Percentiles rank a stretch among this genome's conserved stretches.
These are phyloP conservation scores for Penicillium psychrosexuale DNA, from an alignment of 2,329 filamentous ascomycete genomes.

Conservation along the genomic window DNA sequence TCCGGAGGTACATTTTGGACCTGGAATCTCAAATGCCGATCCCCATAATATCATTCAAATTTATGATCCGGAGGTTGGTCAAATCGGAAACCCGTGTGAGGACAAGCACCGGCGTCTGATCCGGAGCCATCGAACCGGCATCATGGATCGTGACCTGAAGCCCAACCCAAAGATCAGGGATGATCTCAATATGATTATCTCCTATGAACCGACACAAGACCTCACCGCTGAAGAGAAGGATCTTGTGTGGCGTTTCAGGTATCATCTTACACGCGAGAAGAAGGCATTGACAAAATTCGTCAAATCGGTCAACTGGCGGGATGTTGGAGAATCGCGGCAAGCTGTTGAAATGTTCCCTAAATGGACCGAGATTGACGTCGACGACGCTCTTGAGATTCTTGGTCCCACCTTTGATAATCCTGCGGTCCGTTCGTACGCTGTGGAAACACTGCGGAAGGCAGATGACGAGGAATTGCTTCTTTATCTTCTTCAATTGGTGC, in stretches of 20 bases:
- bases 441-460: slow-evolving; percentile 84
- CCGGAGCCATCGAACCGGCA: slow-evolving; percentile 87
- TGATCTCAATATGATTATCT: slow-evolving; percentile 85
- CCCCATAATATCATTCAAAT: slow-evolving; percentile 67
- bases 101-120: slow-evolving; percentile 91
- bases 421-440: slow-evolving; percentile 86
- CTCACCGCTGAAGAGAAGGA: slow-evolving; percentile 91
- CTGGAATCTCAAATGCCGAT: slow-evolving; percentile 72
- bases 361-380: slow-evolving; percentile 96
- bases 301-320: slow-evolving; percentile 94
- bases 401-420: slow-evolving; percentile 89
- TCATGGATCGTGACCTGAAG: slow-evolving; percentile 89
- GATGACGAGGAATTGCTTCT: slow-evolving; percentile 88
- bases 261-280: slow-evolving; percentile 91
- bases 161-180: slow-evolving; percentile 95
- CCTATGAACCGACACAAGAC: slow-evolving; percentile 86
- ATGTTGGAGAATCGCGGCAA: slow-evolving; percentile 78
- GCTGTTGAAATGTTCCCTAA: slow-evolving; percentile 85
- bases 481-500: slow-evolving; percentile 90
- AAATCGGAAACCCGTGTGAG: slow-evolving; percentile 88
- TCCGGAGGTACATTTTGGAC: slow-evolving; percentile 84
- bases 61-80: slow-evolving; percentile 89
- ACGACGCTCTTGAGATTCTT: slow-evolving; percentile 90
- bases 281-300: slow-evolving; percentile 92
- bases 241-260: slow-evolving; percentile 94